Base-by-base conservation (phyloP, 176 grass and related monocot species). In the Hordeum vulgare region DNA sequence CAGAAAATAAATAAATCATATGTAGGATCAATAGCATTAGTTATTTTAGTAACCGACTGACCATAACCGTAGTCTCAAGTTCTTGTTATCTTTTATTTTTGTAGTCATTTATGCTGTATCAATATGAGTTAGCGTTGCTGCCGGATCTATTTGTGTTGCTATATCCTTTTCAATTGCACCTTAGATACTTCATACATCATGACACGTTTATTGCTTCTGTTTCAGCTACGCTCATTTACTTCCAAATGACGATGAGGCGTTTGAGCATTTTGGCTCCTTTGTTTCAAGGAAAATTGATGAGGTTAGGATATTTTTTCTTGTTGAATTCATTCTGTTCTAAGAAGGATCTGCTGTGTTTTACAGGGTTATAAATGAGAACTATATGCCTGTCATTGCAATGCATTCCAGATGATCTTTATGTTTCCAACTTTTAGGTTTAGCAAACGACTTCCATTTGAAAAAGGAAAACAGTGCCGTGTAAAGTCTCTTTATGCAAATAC, bases 231-330 rank as follows among this genome's bases (percentile, higher is more conserved):
- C 78, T 31, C 97, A 99, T 75, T 86, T 99, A 85, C 97, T 99
- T 94, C 97, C 93, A 51, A 90, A 96, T 74, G 97, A 99, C 25
- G 97, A 96, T 5, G 97, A 99, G 39, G 97, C 93, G 85, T 99
- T 96, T 85, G 84, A 89, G 69, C 91, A 94, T 87, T 99, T 92
- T 84, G 93, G 95, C 80, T 87, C 88, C 26, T 99, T 99, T 85
- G 81, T 89, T 54, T 65, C 81, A 35, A 96, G 90, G 84, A 91
- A 81, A 89, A 81, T 96, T 61, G 97, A 94, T 44, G 97, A 99
- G 97, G 97, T 99, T 71, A 78, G 75, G 41, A 56, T 85, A 62
- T 34, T 76, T 62, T 4, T 68, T 65, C 27, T 75, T 42, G 20
- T 75, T 20, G 47, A 39, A 29, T 77, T 33, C 29, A 23, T 68